These are phyloP conservation scores for Neophaeococcomyces mojaviensis DNA, from an alignment of 2,329 filamentous ascomycete genomes.

Conservation along the genomic window DNA sequence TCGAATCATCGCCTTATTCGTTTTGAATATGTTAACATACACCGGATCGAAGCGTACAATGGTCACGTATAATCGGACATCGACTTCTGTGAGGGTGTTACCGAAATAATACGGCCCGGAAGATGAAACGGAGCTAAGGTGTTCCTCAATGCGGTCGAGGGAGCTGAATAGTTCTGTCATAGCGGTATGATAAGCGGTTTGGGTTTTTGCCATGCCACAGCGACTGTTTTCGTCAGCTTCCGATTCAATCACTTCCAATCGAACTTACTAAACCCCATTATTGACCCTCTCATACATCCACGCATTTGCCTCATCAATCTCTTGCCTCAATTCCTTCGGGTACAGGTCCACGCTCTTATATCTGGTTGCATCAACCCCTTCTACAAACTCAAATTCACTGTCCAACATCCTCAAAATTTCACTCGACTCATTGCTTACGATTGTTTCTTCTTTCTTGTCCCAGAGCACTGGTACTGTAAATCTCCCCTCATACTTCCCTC, in stretches of 20 bases:
- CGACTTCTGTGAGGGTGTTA: conserved; percentile 67
- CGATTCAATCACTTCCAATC: no score
- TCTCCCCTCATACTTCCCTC: conserved; percentile 65
- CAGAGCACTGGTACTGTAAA: conserved; percentile 83
- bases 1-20: conserved; percentile 77
- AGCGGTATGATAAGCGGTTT: conserved; percentile 72
- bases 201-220: conserved; percentile 76
- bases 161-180: conserved; percentile 65
- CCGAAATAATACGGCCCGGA: conserved; percentile 67
- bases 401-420: conserved; percentile 92
- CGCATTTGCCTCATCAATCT: conserved; percentile 69
- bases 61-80: conserved; percentile 68
- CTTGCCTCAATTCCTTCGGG: conserved; percentile 52
- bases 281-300: conserved; percentile 67
- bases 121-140: conserved; percentile 43
- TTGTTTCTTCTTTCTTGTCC: conserved; percentile 61
- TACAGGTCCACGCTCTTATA: conserved; percentile 56
- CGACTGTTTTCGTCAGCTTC: no score
- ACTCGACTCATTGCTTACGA: conserved; percentile 83
- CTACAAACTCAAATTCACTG: conserved; percentile 73
- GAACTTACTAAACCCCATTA: conserved; percentile 47
- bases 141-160: conserved; percentile 67
- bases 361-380: conserved; percentile 53
- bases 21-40: conserved; percentile 77
- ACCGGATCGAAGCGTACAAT: conserved; percentile 66